phyloP scores from a whole-genome alignment of 495 filamentous ascomycete genomes.

The Penicillium cosmopolitanum region DNA sequence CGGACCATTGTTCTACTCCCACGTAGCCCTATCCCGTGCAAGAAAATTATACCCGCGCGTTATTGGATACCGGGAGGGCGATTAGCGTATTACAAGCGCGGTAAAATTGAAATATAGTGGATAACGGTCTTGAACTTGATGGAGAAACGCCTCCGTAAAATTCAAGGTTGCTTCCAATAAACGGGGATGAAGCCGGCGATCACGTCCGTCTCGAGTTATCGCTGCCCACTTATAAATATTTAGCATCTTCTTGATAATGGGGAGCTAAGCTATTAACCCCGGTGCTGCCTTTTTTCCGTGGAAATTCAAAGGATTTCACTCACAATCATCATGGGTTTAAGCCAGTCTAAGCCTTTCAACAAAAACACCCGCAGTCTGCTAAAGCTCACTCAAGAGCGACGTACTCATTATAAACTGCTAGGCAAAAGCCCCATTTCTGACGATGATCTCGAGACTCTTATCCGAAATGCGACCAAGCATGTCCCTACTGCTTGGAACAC shows the following conservation, averaged over 20 bases:
- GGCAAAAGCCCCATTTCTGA: slow-evolving; percentile 3
- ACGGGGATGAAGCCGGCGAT: not conserved
- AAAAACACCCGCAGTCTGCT: slow-evolving; percentile 1
- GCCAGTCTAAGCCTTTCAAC: slow-evolving; percentile 5
- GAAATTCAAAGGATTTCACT: not conserved
- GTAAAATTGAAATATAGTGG: not conserved
- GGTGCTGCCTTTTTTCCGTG: not conserved
- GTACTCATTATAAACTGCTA: not conserved
- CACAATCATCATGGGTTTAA: slow-evolving; percentile 1
- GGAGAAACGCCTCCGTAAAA: not conserved
- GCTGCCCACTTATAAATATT: not conserved
- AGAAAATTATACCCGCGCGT: not conserved
- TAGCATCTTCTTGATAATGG: not conserved
- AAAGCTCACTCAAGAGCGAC: slow-evolving; percentile 2
- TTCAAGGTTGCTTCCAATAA: not conserved
- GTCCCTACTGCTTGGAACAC: slow-evolving; percentile 55
- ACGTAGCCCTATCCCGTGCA: slow-evolving; percentile 6
- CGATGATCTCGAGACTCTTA: not conserved
- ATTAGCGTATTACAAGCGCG: slow-evolving; percentile 4
- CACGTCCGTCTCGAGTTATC: not conserved
- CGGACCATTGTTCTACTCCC: slow-evolving; percentile 4
- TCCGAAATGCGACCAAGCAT: slow-evolving; percentile 16
- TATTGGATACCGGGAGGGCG: slow-evolving; percentile 1
- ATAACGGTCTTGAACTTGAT: not conserved
- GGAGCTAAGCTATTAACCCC: not conserved